Percentiles rank a stretch among this genome's conserved stretches.
phyloP scores from a whole-genome alignment of 352 stramenopile species.

The Phytophthora brassicae region DNA sequence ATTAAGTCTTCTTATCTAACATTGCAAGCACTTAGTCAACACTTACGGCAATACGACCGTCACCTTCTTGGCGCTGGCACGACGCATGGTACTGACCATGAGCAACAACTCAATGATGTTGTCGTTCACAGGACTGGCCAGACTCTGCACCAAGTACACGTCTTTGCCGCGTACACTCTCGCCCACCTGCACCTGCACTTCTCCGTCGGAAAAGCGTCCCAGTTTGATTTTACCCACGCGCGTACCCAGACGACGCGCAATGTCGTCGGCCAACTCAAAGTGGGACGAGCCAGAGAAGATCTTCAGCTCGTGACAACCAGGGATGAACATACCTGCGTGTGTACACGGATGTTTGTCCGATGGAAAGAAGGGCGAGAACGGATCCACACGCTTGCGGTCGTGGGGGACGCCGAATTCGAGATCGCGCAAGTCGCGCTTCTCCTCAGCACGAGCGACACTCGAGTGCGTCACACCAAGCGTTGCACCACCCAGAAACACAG shows the following conservation, averaged over 20 bases:
- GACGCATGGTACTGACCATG: constrained; percentile 93
- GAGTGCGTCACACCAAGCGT: constrained; percentile 47
- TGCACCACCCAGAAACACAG: constrained; percentile 59
- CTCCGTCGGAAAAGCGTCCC: constrained; percentile 90
- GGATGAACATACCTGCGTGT: constrained; percentile 91
- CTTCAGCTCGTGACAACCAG: constrained; percentile 92
- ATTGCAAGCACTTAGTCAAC: no score
- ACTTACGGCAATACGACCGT: constrained; percentile 93
- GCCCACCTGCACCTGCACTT: constrained; percentile 92
- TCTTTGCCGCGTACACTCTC: constrained; percentile 93
- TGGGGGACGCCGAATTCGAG: constrained; percentile 85
- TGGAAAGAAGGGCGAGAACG: constrained; percentile 88
- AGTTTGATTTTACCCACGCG: constrained; percentile 88
- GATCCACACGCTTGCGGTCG: constrained; percentile 87
- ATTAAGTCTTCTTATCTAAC: no score
- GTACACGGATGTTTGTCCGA: constrained; percentile 91
- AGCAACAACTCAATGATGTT: constrained; percentile 95
- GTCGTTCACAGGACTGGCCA: constrained; percentile 92
- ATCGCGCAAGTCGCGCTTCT: constrained; percentile 82
- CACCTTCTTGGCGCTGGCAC: constrained; percentile 93
- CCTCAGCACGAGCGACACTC: constrained; percentile 40
- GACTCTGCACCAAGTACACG: constrained; percentile 94
- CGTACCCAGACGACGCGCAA: constrained; percentile 85
- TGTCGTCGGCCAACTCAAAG: constrained; percentile 89
- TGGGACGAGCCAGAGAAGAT: constrained; percentile 93